Base-by-base conservation (phyloP, 805 yeast species). In the Nakazawaea populi region DNA sequence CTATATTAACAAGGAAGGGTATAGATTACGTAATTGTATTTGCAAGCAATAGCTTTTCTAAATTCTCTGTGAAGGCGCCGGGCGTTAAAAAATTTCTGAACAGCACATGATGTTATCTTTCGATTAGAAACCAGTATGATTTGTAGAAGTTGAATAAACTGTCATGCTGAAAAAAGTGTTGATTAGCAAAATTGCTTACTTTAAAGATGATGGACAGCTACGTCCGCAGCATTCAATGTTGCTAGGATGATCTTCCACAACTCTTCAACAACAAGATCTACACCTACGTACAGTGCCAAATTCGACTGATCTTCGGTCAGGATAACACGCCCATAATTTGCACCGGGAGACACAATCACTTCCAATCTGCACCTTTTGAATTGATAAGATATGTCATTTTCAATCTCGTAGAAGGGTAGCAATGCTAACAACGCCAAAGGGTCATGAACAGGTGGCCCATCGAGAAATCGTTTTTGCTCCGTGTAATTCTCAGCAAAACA, bases 381-480 rank as follows among this genome's bases (percentile, higher is more conserved):
- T 31, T 49, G 51, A 42, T 54, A 58, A 4, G 56, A 55, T 8
- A 67, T 42, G 6, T 42, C 24, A 14, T 58, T 57, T 12, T 50
- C 44, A 5, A 49, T 53, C 8, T 61, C 60, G 46, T 70, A 63
- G 46, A 79, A 61, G 27, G 79, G 77, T 46, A 87, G 62, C 37
- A 87, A 59, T 0, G 80, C 80, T 47, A 77, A 79, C 8, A 86
- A 69, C 1, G 95, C 87, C 46, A 87, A 68, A 1, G 94, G 92
- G 63, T 88, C 96, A 64, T 89, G 96, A 1, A 87, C 73, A 1
- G 90, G 89, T 4, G 94, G 90, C 0, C 94, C 92, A 5, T 63
- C 54, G 27, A 56, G 52, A 62, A 77, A 70, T 72, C 74, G 55
- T 71, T 74, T 41, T 63, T 60, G 29, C 67, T 65, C 40, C 67